Base-by-base conservation (phyloP, 192 early-diverging fungal species). In the Podochytrium sp. region DNA sequence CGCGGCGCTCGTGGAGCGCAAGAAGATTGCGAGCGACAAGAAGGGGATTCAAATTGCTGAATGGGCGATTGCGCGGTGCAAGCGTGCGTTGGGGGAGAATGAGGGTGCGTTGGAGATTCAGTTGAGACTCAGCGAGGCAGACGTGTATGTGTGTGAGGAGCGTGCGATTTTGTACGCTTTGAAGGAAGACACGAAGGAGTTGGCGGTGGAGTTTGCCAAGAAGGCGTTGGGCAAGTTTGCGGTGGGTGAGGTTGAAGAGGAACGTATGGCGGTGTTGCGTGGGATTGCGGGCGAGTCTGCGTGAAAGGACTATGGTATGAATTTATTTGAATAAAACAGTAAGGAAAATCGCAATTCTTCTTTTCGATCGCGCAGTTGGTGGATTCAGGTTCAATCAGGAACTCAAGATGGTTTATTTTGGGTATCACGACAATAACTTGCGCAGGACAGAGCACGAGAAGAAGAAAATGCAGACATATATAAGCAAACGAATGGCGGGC, bases 91-190 rank as follows among this genome's bases (percentile, higher is more conserved):
- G 12, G 63, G 38, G n/a, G 14, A 47, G 18, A 39, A 20, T 3
- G 63, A 65, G 10, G 41, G 30, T 18, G 63, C 63, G 14, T 29
- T 65, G 25, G 63, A 25, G 2, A 43, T 65, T 1, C 63, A 47
- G 23, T 38, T 47, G 38, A 18, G 35, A n/a, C 41, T 65, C 41
- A 47, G 43, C 30, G 63, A 65, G 5, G 63, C 5, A 18, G 43
- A 41, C 47, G 63, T 47, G 1, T 50, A 65, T 32, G 41, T 65
- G 40, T 65, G 63, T 39, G 63, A 65, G 18, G 63, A 65, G 41
- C 38, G 42, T 12, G 63, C 63, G 14, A 65, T 65, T 16, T 29
- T 65, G 63, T 65, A 65, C 41, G 16, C 23, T n/a, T 4, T 20
- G 3, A 18, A 25, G n/a, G 63, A 35, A 0, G 27, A 27, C 12